Base-by-base conservation (phyloP, 441 rosid genomes). In the Corymbia citriodora region DNA sequence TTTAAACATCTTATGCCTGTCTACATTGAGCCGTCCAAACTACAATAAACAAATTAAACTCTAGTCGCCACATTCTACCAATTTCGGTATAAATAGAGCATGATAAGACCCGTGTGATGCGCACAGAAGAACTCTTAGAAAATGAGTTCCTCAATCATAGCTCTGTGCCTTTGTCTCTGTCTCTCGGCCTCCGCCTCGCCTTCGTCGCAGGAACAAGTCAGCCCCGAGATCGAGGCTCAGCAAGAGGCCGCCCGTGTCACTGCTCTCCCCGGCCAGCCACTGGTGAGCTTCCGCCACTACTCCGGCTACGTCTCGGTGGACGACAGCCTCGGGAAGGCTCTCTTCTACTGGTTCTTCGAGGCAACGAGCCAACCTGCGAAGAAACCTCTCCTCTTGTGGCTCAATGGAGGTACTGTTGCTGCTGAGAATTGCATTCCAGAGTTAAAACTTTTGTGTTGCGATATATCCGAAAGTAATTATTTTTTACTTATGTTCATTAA, bases 311-410 rank as follows among this genome's bases (percentile, higher is more conserved):
- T 40, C 45, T 40, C 45, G 45, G 45, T 40, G 45, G 45, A 40
- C 45, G 45, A 40, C 45, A 40, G 45, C 45, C 45, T 40, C 45
- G 45, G 45, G 45, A 40, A 40, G 88, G 82, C 90, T 12, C 92
- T 92, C 63, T 93, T 92, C 88, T 92, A 93, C 25, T 92, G 91
- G 88, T 92, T 91, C 90, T 91, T 89, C 72, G 93, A 93, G 87
- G 92, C 92, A 21, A 81, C 90, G 21, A n/a, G 57, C n/a, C 68
- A 90, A 27, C 89, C 93, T 8, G 53, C 88, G 5, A 36, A 72
- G n/a, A 92, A 90, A 63, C 95, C 94, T 53, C 91, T 93, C 40
- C 92, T 93, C 63, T 74, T 92, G 33, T 92, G 94, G 93, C 91
- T 93, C 65, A 91, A 91, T 55, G 93, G 92, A 92, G 95, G 94